These are phyloP conservation scores for Iris macrosiphon DNA, from an alignment of 106 monocot genomes.

Conservation along the genomic window DNA sequence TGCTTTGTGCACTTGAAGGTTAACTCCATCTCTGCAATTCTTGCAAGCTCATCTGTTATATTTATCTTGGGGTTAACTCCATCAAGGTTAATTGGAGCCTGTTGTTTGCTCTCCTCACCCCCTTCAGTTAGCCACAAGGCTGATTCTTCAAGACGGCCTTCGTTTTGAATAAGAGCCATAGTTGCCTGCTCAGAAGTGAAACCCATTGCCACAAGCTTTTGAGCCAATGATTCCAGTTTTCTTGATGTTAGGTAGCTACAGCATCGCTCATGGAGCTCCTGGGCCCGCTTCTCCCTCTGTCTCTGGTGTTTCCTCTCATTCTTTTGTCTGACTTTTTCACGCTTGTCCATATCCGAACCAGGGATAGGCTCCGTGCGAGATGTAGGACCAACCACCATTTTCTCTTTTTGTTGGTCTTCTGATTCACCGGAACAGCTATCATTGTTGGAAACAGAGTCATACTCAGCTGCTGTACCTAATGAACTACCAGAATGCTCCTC, in stretches of 20 bases:
- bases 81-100: slow-evolving; percentile 18
- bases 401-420: slow-evolving; percentile 70
- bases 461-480: slow-evolving; percentile 38
- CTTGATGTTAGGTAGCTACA: slow-evolving; percentile 69
- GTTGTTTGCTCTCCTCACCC: slow-evolving; percentile 28
- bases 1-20: slow-evolving; percentile 62
- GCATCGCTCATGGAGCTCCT: slow-evolving; percentile 74
- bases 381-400: slow-evolving; percentile 17
- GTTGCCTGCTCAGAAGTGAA: slow-evolving; percentile 67
- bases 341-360: slow-evolving; percentile 71
- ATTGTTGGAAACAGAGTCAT: slow-evolving; percentile 72
- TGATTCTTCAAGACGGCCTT: slow-evolving; percentile 63
- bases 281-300: slow-evolving; percentile 74
- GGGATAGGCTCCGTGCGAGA: slow-evolving; percentile 38
- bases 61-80: slow-evolving; percentile 47
- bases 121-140: slow-evolving; percentile 63
- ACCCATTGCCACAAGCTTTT: slow-evolving; percentile 80
- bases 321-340: slow-evolving; percentile 88
- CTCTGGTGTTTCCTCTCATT: slow-evolving; percentile 95
- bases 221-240: slow-evolving; percentile 60
- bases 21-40: slow-evolving; percentile 44
- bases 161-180: slow-evolving; percentile 66
- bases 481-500: slow-evolving; percentile 44
- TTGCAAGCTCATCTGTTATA: slow-evolving; percentile 63
- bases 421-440: slow-evolving; percentile 76